phyloP scores from a whole-genome alignment of 495 filamentous ascomycete species.

The Tuber brumale region DNA sequence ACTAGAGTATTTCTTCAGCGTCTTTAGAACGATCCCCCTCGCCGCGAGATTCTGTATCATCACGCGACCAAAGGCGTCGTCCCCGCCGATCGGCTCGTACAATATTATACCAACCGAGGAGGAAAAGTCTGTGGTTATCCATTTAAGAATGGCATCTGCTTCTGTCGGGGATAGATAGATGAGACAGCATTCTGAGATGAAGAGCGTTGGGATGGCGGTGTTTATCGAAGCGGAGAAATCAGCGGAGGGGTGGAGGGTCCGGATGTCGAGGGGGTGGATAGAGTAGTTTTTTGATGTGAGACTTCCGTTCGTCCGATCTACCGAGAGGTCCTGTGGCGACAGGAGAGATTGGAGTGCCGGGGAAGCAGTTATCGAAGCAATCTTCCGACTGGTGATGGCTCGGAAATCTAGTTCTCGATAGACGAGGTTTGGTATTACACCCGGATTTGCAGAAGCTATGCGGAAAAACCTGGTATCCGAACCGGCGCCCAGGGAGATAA shows the following conservation, averaged over 20 bases:
- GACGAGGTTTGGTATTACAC: constrained; percentile 46
- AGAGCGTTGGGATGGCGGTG: constrained; percentile 60
- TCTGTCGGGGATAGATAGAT: constrained; percentile 67
- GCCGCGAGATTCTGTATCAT: constrained; percentile 88
- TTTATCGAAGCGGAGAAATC: constrained; percentile 46
- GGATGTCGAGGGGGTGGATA: constrained; percentile 76
- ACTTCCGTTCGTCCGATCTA: constrained; percentile 36
- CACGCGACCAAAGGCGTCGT: constrained; percentile 76
- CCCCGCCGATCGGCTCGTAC: constrained; percentile 81
- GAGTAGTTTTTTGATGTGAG: constrained; percentile 51
- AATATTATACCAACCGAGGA: constrained; percentile 58
- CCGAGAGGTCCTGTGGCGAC: constrained; percentile 7
- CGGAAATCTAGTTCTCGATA: constrained; percentile 96
- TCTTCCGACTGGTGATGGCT: constrained; percentile 61
- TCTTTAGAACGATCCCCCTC: constrained; percentile 78
- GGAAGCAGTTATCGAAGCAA: constrained; percentile 33
- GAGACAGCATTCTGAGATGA: constrained; percentile 91
- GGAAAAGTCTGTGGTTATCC: constrained; percentile 55
- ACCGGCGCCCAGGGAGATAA: constrained; percentile 88
- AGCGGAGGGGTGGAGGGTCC: constrained; percentile 48
- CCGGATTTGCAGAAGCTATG: constrained; percentile 46
- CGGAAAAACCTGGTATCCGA: constrained; percentile 85
- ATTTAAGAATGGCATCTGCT: constrained; percentile 58
- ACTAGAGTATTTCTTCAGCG: constrained; percentile 62
- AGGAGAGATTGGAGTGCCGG: constrained; percentile 42